Conservation (phyloP, 257 asterid species). For the Datura wrightii region DNA sequence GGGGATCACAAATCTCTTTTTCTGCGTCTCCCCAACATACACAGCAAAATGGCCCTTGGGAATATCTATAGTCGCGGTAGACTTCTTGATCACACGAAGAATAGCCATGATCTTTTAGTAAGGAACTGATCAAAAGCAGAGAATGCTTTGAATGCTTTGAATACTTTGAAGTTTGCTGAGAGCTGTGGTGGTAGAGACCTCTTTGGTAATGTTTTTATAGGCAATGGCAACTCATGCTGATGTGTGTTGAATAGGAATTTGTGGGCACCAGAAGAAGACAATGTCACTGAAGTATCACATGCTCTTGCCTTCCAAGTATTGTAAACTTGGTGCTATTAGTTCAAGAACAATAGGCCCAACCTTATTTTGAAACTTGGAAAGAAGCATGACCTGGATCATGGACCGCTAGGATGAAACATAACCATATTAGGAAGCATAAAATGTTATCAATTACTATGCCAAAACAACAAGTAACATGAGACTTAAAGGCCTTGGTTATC, state of each 20-base stretch:
- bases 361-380: too few relatives aligned
- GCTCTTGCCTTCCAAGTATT: neutral
- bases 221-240: neutral
- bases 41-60: slow-evolving; percentile 48
- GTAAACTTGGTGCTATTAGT: too few relatives aligned
- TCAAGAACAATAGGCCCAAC: neutral
- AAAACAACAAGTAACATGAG: too few relatives aligned
- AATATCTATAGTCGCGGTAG: slow-evolving; percentile 21
- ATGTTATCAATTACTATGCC: too few relatives aligned
- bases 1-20: slow-evolving; percentile 44
- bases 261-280: too few relatives aligned
- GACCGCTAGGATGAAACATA: too few relatives aligned
- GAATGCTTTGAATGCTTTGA: too few relatives aligned
- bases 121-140: neutral
- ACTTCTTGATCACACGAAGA: neutral
- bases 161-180: neutral
- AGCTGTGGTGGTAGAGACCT: neutral
- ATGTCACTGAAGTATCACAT: neutral
- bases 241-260: too few relatives aligned
- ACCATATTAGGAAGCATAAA: too few relatives aligned
- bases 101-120: neutral
- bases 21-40: slow-evolving; percentile 46
- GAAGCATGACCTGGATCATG: too few relatives aligned
- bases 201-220: neutral
- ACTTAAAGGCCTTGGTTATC: too few relatives aligned